Conservation (phyloP, 192 early-diverging fungal species). For the Rhizoclosmatium globosum region DNA sequence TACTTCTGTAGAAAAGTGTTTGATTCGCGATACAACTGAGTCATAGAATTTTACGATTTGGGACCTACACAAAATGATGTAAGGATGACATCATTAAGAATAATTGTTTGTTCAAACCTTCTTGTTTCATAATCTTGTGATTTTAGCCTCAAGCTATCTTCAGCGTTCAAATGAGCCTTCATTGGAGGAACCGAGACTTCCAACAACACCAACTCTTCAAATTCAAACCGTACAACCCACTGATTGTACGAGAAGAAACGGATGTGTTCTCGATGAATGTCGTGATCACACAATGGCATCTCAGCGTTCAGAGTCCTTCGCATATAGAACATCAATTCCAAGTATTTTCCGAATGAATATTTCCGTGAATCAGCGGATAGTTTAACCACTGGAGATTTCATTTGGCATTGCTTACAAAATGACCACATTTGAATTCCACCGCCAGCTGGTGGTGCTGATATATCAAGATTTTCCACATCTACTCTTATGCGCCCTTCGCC, state of each 20-base stretch:
- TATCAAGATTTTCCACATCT: conserved; percentile 61
- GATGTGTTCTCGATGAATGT: conserved; percentile 84
- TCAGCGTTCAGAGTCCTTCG: conserved; percentile 45
- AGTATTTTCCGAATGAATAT: conserved; percentile 97
- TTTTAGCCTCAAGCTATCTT: conserved; percentile 68
- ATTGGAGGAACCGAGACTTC: conserved; percentile 80
- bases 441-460: conserved; percentile 10
- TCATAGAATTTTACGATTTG: conserved; percentile 86
- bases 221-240: conserved; percentile 81
- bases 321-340: conserved; percentile 92
- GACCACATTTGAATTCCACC: conserved; percentile 89
- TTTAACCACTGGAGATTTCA: conserved; percentile 72
- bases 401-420: conserved; percentile 76
- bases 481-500: conserved; percentile 81
- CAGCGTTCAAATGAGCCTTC: conserved; percentile 60
- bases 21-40: conserved; percentile 82
- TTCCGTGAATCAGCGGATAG: conserved; percentile 91
- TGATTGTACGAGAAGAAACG: conserved; percentile 83
- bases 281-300: conserved; percentile 71
- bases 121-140: conserved; percentile 78
- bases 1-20: conserved; percentile 80
- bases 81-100: neutral
- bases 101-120: conserved; percentile 3
- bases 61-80: conserved; percentile 7
- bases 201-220: conserved; percentile 72